Base-by-base conservation (phyloP, 495 filamentous ascomycete species). In the Xylaria telfairii region DNA sequence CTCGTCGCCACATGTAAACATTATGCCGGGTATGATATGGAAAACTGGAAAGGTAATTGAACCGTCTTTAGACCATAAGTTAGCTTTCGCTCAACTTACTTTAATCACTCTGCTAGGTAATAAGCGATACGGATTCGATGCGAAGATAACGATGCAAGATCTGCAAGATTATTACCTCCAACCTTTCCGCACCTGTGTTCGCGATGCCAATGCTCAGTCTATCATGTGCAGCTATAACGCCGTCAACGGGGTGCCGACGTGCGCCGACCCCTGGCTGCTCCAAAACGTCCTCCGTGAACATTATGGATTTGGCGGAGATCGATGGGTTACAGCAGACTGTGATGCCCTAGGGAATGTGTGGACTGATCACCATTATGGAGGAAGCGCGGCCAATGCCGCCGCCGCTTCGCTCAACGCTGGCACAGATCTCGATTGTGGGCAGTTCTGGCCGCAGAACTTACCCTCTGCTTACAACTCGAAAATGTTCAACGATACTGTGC, bases 141-240 rank as follows among this genome's bases (percentile, higher is more conserved):
- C 88, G 59, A 83, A 80, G 61, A 88, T 90, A 65, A 83, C 81
- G 19, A 77, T 79, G 41, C 87, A 89, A 67, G 86, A 90, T 54
- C 76, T 90, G 21, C 77, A 84, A 0, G 87, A 90, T 51, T 90
- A 89, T 69, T 89, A 85, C 64, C 71, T 87, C 7, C 81, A 79
- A 0, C 80, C 85, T 2, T 89, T 89, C 73, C 80, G 85, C 63
- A 76, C 76, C 9, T 87, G 86, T 65, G 81, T 81, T 4, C 81
- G 86, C 28, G 87, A 90, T 74, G 86, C 87, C 4, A 85, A 86
- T 54, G 88, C 86, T 6, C 80, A 84, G 61, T 87, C 85, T 49
- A 78, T 88, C 26, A 89, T 90, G 88, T 88, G 87, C 60, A 87
- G 85, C 5, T 90, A 90, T 73, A 90, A 89, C 72, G 80, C 87